Percentiles rank a stretch among this genome's conserved stretches.
Evolutionary conservation across 768 basidiomycete species (phyloP).

Genomic region (Lenzites betulinus): DNA sequence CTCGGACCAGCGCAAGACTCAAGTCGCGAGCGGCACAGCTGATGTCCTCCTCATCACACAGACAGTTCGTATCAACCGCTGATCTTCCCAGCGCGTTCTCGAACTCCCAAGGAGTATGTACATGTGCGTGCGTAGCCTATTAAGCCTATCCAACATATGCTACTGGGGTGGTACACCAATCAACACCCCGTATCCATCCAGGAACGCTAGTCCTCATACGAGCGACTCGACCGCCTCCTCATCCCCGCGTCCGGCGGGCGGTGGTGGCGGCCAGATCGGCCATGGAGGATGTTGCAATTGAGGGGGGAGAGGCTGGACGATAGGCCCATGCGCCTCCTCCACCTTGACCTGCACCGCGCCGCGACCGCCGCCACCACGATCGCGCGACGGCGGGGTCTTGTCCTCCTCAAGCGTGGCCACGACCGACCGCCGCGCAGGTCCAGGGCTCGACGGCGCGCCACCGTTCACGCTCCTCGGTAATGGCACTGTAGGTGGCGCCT

Average conservation of each 20-base stretch:
- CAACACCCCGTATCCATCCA: background rate
- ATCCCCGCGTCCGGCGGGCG: background rate
- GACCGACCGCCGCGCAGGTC: background rate
- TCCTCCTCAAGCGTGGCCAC: background rate
- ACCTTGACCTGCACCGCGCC: background rate
- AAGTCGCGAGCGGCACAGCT: background rate
- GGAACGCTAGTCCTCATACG: constrained; percentile 1
- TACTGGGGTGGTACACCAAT: background rate
- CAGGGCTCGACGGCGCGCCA: background rate
- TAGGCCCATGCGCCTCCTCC: background rate
- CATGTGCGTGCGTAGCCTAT: background rate
- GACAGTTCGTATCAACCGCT: constrained; percentile 3
- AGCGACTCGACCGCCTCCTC: constrained; percentile 7
- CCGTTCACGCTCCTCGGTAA: background rate
- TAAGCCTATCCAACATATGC: background rate
- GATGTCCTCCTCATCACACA: background rate
- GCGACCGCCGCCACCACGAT: background rate
- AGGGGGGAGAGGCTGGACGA: background rate
- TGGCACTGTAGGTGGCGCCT: too few species aligned
- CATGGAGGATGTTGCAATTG: background rate
- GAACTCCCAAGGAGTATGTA: background rate
- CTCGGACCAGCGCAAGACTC: too few species aligned
- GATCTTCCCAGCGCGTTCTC: background rate
- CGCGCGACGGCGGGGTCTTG: background rate
- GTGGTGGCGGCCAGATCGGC: constrained; percentile 7